Percentiles rank a stretch among this genome's conserved stretches.
Evolutionary conservation across 2,329 filamentous ascomycete species (phyloP).

Genomic region (Calonectria fujianensis): DNA sequence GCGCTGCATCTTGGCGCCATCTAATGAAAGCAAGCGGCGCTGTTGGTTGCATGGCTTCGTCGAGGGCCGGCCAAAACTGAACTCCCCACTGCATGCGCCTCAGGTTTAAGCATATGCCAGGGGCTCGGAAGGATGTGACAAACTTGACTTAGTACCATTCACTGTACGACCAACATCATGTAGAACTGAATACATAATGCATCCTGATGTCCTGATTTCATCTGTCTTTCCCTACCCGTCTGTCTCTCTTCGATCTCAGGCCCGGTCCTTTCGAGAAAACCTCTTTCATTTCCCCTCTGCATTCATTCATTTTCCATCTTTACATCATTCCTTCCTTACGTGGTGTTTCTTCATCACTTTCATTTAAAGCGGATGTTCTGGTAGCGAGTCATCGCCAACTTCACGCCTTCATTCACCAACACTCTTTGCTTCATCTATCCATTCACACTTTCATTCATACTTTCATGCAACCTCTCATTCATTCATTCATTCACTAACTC

Average conservation of each 20-base stretch:
- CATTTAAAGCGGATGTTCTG: slow-evolving; percentile 1
- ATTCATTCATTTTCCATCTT: slow-evolving; percentile 27
- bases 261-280: slow-evolving; percentile 21
- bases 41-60: slow-evolving; percentile 17
- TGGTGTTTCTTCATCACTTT: background rate
- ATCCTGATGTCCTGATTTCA: slow-evolving; percentile 9
- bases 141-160: slow-evolving; percentile 14
- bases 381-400: background rate
- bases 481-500: background rate
- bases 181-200: slow-evolving; percentile 21
- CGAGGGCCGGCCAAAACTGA: background rate
- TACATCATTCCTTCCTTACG: background rate
- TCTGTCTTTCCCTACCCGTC: slow-evolving; percentile 18
- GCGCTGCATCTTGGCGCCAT: slow-evolving; percentile 15
- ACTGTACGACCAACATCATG: slow-evolving; percentile 15
- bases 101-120: slow-evolving; percentile 38
- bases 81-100: slow-evolving; percentile 27
- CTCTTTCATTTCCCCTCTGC: slow-evolving; percentile 4
- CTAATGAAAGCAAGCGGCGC: slow-evolving; percentile 10
- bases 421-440: background rate
- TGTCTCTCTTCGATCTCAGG: slow-evolving; percentile 16
- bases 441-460: background rate
- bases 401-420: background rate
- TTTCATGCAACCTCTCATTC: background rate
- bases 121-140: slow-evolving; percentile 31